Evolutionary conservation across 805 yeast genomes (phyloP).

Genomic region (Kazachstania taianensis): DNA sequence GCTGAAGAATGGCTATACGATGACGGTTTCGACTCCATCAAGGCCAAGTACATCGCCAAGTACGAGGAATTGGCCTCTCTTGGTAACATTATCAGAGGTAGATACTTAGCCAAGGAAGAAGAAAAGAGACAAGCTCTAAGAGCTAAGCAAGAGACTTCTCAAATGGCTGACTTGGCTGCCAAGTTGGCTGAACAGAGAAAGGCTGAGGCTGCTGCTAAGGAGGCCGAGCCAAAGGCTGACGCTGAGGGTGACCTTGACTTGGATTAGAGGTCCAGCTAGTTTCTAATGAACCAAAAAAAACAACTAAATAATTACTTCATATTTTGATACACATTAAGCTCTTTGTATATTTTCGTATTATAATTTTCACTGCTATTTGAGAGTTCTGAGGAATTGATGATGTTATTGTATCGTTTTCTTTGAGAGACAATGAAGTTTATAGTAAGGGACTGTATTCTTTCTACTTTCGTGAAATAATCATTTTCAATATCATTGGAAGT

Average conservation of each 20-base stretch:
- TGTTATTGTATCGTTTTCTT: too few species aligned
- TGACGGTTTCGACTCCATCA: conserved; percentile 91
- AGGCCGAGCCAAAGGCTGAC: conserved; percentile 37
- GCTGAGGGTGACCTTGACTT: conserved; percentile 33
- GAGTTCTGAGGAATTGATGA: too few species aligned
- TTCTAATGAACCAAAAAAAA: not conserved
- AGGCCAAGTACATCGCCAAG: conserved; percentile 95
- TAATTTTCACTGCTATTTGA: too few species aligned
- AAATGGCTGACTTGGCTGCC: conserved; percentile 74
- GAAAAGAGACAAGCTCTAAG: conserved; percentile 84
- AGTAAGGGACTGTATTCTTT: too few species aligned
- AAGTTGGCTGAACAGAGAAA: conserved; percentile 72
- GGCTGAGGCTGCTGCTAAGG: conserved; percentile 32
- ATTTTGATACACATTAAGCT: not conserved
- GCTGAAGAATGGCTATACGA: conserved; percentile 98
- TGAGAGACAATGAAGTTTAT: too few species aligned
- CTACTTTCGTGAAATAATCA: too few species aligned
- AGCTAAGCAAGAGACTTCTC: conserved; percentile 80
- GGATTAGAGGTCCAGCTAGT: conserved; percentile 14
- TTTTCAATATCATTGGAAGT: too few species aligned
- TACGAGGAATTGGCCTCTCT: conserved; percentile 92
- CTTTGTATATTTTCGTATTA: too few species aligned
- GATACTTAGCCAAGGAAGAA: conserved; percentile 89
- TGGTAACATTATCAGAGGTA: conserved; percentile 92
- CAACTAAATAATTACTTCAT: not conserved